Percentiles rank a stretch among this genome's conserved stretches.
Conservation (phyloP, 2,329 filamentous ascomycete genomes). For the Colletotrichum endophyticum region DNA sequence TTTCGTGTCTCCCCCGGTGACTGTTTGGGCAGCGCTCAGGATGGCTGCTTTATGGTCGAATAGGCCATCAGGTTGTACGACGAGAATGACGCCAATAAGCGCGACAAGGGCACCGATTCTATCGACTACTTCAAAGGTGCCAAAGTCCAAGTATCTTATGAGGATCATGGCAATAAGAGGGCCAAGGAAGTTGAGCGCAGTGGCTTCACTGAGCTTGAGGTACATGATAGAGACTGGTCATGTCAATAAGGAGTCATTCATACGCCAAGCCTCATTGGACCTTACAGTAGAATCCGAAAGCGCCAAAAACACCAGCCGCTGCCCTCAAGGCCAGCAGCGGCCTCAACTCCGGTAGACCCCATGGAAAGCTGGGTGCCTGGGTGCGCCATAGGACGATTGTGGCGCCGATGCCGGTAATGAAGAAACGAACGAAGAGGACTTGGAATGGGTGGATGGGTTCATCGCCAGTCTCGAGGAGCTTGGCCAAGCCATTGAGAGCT, state of each 20-base stretch:
- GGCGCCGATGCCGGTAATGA: not conserved
- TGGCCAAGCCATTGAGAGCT: conserved; percentile 7
- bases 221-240: conserved; percentile 10
- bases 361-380: not conserved
- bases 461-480: not conserved
- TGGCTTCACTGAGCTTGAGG: conserved; percentile 13
- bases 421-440: conserved; percentile 12
- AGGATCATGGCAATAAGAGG: conserved; percentile 11
- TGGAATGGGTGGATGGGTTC: conserved; percentile 11
- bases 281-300: conserved; percentile 13
- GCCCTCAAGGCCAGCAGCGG: not conserved
- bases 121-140: not conserved
- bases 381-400: not conserved
- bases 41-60: not conserved
- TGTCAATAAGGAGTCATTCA: not conserved
- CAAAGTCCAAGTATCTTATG: conserved; percentile 1
- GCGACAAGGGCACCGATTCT: not conserved
- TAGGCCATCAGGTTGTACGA: conserved; percentile 4
- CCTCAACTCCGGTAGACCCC: not conserved
- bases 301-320: not conserved
- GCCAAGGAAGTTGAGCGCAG: conserved; percentile 6
- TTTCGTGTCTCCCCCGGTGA: not conserved
- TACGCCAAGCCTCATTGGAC: fast-evolving
- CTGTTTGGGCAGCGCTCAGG: not conserved
- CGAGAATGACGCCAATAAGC: not conserved